These are phyloP conservation scores for Cordyceps sp. DNA, from an alignment of 2,329 filamentous ascomycete species.

Conservation along the genomic window DNA sequence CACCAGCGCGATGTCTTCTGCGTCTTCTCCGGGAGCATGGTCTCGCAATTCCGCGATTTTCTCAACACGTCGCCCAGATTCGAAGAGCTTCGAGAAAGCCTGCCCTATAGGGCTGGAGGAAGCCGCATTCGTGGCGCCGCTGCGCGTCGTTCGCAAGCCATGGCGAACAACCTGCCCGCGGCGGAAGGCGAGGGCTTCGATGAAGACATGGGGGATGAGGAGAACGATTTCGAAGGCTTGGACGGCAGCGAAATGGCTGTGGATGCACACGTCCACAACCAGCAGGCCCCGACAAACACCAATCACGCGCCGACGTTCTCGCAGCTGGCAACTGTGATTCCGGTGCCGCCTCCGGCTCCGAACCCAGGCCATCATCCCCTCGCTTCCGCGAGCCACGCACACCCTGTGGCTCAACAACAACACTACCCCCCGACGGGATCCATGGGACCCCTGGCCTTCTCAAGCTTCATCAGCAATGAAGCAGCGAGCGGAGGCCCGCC, in stretches of 20 bases:
- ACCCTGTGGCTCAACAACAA: constrained; percentile 6
- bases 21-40: constrained; percentile 83
- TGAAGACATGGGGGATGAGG: constrained; percentile 26
- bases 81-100: constrained; percentile 22
- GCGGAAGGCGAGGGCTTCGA: constrained; percentile 19
- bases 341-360: constrained; percentile 12
- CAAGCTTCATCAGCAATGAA: constrained; percentile 13
- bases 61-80: constrained; percentile 44
- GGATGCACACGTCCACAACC: constrained; percentile 13
- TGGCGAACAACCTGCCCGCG: constrained; percentile 6
- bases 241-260: constrained; percentile 22
- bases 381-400: constrained; percentile 4
- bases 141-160: constrained; percentile 4
- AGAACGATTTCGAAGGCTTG: constrained; percentile 24
- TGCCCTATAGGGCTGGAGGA: constrained; percentile 5
- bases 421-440: constrained; percentile 5
- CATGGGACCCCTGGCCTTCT: constrained; percentile 8
- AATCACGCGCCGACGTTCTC: constrained; percentile 1
- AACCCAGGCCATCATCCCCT: constrained; percentile 9
- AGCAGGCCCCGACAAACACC: constrained; percentile 1
- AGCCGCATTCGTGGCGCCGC: constrained; percentile 4
- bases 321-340: constrained; percentile 8
- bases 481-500: constrained; percentile 6
- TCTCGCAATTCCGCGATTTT: constrained; percentile 59
- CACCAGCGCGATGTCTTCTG: constrained; percentile 94